phyloP scores from a whole-genome alignment of 805 yeast species.

The Kuraishia capsulata region DNA sequence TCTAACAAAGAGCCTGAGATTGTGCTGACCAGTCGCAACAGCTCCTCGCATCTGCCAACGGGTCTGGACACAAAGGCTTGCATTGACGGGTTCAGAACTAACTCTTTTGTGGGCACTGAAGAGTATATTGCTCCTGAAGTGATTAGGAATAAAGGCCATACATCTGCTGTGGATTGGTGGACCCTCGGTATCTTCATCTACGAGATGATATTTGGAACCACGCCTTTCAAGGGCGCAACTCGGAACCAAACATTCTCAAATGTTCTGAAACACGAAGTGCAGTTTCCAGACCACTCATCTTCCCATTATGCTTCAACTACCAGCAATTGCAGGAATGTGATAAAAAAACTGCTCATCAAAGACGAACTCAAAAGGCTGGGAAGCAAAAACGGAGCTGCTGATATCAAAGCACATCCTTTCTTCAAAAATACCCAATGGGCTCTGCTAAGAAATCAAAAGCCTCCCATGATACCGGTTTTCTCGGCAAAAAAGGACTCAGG shows the following conservation, averaged over 20 bases:
- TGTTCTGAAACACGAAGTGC: conserved; percentile 74
- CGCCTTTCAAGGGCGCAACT: conserved; percentile 91
- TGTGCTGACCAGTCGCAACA: conserved; percentile 24
- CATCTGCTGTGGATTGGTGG: conserved; percentile 99
- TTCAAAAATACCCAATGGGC: conserved; percentile 96
- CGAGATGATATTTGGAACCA: conserved; percentile 93
- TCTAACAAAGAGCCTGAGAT: conserved; percentile 71
- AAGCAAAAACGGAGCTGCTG: conserved; percentile 90
- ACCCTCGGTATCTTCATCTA: conserved; percentile 87
- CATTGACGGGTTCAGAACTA: conserved; percentile 92
- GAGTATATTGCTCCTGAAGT: conserved; percentile 99
- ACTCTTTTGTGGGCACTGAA: conserved; percentile 97
- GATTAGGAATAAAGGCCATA: conserved; percentile 93
- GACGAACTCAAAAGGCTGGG: conserved; percentile 88
- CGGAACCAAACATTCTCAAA: conserved; percentile 87
- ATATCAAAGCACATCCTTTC: conserved; percentile 82
- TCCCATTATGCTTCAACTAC: conserved; percentile 41
- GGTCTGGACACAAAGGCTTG: conserved; percentile 90
- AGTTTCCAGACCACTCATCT: conserved; percentile 54
- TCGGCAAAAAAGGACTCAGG: conserved; percentile 5
- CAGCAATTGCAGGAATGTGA: conserved; percentile 68
- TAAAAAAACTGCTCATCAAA: conserved; percentile 75
- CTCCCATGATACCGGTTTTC: conserved; percentile 91
- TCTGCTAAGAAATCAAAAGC: conserved; percentile 78
- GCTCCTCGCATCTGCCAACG: conserved; percentile 32